These are phyloP conservation scores for Penicillium sp. DNA, from an alignment of 2,329 filamentous ascomycete species.

Conservation along the genomic window DNA sequence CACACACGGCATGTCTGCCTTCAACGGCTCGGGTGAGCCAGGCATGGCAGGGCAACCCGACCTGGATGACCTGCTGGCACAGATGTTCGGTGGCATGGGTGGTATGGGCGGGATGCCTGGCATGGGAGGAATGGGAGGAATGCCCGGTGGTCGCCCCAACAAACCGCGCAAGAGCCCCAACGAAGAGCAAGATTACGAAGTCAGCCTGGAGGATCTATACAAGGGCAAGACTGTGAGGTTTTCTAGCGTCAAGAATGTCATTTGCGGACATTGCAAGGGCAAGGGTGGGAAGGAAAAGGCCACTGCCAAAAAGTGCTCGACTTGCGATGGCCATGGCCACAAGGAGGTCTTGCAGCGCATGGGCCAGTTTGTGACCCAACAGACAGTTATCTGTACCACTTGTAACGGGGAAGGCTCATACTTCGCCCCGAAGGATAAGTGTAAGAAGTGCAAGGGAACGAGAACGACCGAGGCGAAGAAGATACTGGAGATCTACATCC, in stretches of 20 bases:
- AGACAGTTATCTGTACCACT: constrained; percentile 73
- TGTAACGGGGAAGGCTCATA: constrained; percentile 83
- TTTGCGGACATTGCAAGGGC: constrained; percentile 85
- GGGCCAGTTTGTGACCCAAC: constrained; percentile 80
- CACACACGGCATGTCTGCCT: constrained; percentile 90
- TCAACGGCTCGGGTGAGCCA: constrained; percentile 70
- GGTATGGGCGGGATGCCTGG: constrained; percentile 57
- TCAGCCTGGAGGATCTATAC: constrained; percentile 91
- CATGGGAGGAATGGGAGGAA: constrained; percentile 31
- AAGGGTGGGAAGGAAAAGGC: constrained; percentile 88
- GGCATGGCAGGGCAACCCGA: constrained; percentile 64
- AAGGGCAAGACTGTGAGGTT: constrained; percentile 99
- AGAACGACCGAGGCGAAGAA: constrained; percentile 85
- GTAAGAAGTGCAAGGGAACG: constrained; percentile 98
- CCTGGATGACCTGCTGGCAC: constrained; percentile 85
- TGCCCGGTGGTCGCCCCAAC: constrained; percentile 34
- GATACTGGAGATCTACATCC: constrained; percentile 93
- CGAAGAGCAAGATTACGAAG: constrained; percentile 87
- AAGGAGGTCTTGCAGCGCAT: constrained; percentile 77
- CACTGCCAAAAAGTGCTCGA: constrained; percentile 76
- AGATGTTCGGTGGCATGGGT: constrained; percentile 69
- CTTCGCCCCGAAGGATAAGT: constrained; percentile 94
- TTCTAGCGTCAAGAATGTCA: constrained; percentile 87
- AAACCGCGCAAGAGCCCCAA: constrained; percentile 65
- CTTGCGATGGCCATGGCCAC: constrained; percentile 76